Conservation (phyloP, 352 stramenopile genomes). For the Phytophthora cryptogea region DNA sequence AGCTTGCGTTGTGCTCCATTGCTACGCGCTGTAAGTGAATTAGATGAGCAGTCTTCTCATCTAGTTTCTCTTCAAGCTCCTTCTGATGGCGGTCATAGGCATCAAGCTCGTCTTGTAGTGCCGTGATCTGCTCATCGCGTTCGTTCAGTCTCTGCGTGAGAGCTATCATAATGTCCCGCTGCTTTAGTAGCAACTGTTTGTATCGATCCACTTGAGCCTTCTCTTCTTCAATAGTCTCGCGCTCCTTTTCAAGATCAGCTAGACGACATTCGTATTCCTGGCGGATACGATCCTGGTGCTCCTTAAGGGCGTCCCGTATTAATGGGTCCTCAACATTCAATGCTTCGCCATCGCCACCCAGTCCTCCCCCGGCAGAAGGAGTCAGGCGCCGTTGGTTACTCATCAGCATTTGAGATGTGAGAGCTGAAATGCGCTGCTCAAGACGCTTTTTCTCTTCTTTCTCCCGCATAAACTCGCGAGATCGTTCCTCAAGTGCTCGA, state of each 20-base stretch:
- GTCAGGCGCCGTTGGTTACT: slow-evolving; percentile 56
- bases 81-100: slow-evolving; percentile 93
- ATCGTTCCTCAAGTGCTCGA: slow-evolving; percentile 89
- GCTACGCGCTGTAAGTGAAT: slow-evolving; percentile 94
- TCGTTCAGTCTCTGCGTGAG: slow-evolving; percentile 95
- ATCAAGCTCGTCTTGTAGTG: slow-evolving; percentile 95
- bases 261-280: slow-evolving; percentile 92
- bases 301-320: slow-evolving; percentile 83
- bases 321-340: slow-evolving; percentile 78
- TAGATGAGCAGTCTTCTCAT: slow-evolving; percentile 93
- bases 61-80: slow-evolving; percentile 93
- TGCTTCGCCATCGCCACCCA: slow-evolving; percentile 29
- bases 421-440: slow-evolving; percentile 91
- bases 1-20: slow-evolving; percentile 88
- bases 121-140: slow-evolving; percentile 95
- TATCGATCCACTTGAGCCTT: slow-evolving; percentile 96
- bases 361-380: slow-evolving; percentile 11
- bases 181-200: slow-evolving; percentile 96
- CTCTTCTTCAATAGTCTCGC: slow-evolving; percentile 94
- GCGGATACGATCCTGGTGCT: slow-evolving; percentile 90
- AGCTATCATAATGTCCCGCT: slow-evolving; percentile 97
- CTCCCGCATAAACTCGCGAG: slow-evolving; percentile 93
- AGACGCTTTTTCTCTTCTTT: slow-evolving; percentile 96
- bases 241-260: slow-evolving; percentile 93
- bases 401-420: slow-evolving; percentile 94